Evolutionary conservation across 2,329 filamentous ascomycete genomes (phyloP), one percentile per base, ranked within the genome.

Genomic region (Thelonectria discophora): DNA sequence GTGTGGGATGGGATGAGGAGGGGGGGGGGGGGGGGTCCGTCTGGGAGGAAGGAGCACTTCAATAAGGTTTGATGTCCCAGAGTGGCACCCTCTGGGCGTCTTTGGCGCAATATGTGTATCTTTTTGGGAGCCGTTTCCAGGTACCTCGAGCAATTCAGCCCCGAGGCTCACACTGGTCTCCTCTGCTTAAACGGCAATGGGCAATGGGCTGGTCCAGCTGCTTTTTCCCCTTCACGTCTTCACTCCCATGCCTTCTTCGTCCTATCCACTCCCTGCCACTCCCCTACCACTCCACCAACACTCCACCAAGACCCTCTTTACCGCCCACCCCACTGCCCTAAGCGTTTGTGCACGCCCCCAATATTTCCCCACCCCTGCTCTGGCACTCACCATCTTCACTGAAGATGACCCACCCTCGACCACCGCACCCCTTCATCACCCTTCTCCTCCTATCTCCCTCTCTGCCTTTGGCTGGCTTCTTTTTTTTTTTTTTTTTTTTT

Each of bases 61-160:
- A 69, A 71, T 71, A 71, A 72, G 68, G 69, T 71, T 71, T 70
- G 60, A 57, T 63, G 34, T 63, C 55, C 66, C 67, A 60, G 32
- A 45, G 62, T 66, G 66, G 68, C 68, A 62, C 58, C 46, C 50
- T 60, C 45, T 63, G n/a, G 65, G 65, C 65, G 63, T 63, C 61
- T 71, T 61, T 68, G 69, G 67, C 62, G 66, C 60, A 60, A 64
- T 70, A 67, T 70, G 67, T 70, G 70, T 67, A 69, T 70, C 54
- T 65, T 66, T 64, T 54, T 57, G 7, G 58, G 65, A 62, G 55
- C 49, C 39, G 34, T 48, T 34, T 32, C 53, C 54, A 56, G 64
- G 62, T 58, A 45, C 55, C 63, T 47, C 54, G 48, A 49, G 48
- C 30, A 32, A 32, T 11, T 6, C 7, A 32, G 55, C 42, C 48